Percentiles rank a stretch among this genome's conserved stretches.
These are phyloP conservation scores for Penium margaritaceum DNA, from an alignment of 139 green algal genomes.

Conservation along the genomic window DNA sequence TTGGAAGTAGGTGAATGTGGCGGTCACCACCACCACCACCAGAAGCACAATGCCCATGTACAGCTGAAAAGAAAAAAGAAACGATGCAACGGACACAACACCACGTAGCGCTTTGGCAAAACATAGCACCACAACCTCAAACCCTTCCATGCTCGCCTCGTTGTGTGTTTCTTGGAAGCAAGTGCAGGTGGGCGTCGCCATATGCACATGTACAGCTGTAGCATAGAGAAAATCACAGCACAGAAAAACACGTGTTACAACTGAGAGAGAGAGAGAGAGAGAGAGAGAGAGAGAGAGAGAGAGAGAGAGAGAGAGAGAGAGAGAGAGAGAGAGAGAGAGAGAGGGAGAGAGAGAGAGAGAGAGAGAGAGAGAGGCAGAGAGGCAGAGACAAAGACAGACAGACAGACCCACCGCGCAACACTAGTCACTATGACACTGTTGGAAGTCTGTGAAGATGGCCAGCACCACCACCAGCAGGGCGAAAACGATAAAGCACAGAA, in stretches of 20 bases:
- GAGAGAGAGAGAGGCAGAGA: not conserved
- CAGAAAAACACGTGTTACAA: not conserved
- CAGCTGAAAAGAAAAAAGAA: constrained; percentile 36
- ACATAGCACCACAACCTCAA: not conserved
- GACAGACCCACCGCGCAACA: no score
- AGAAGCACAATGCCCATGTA: constrained; percentile 69
- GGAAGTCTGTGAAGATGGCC: not conserved
- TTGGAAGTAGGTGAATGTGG: constrained; percentile 62
- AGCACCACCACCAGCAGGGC: not conserved
- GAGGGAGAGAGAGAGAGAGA: not conserved
- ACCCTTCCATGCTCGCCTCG: no score
- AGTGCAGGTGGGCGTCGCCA: not conserved
- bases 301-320: not conserved
- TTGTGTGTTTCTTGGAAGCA: no score
- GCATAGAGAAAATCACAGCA: not conserved
- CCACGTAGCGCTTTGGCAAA: no score
- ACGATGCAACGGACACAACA: not conserved
- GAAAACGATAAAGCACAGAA: not conserved
- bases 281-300: not conserved
- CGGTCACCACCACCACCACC: constrained; percentile 53
- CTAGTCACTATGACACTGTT: no score
- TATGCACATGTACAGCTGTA: not conserved
- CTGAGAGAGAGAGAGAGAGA: not conserved
- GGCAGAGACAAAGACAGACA: not conserved
- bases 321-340: not conserved